A percentile compares a stretch with the other conserved stretches of the same genome.
Evolutionary conservation across 2,329 filamentous ascomycete genomes (phyloP).

Genomic region (Paecilomyces formosus): DNA sequence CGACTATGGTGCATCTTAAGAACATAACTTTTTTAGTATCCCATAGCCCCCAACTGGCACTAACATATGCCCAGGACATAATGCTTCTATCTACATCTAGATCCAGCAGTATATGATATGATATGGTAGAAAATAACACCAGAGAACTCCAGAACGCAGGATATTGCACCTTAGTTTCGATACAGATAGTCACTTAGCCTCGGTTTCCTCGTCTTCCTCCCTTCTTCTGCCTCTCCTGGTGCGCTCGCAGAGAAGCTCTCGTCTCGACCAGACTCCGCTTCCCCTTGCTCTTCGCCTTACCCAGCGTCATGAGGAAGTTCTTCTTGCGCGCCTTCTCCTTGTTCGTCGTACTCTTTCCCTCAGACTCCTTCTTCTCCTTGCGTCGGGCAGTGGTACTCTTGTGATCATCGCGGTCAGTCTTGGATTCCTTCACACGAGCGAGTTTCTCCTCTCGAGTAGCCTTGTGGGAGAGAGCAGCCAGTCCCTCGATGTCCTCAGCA

Average conservation of each 20-base stretch:
- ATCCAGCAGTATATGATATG: background rate
- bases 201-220: conserved; percentile 75
- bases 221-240: conserved; percentile 74
- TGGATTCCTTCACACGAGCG: conserved; percentile 73
- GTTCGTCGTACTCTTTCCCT: conserved; percentile 95
- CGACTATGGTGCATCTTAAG: background rate
- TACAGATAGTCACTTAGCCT: conserved; percentile 6
- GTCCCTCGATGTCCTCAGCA: conserved; percentile 83
- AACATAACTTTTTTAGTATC: background rate
- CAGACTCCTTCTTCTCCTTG: conserved; percentile 76
- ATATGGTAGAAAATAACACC: background rate
- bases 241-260: conserved; percentile 68
- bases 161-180: background rate
- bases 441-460: conserved; percentile 83
- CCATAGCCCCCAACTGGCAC: background rate
- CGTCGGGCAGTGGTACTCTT: conserved; percentile 77
- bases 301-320: conserved; percentile 97
- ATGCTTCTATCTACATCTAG: background rate
- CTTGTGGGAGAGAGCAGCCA: conserved; percentile 65
- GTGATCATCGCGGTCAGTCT: conserved; percentile 69
- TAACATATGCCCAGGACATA: background rate
- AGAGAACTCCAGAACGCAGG: background rate
- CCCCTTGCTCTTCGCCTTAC: conserved; percentile 91
- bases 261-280: conserved; percentile 90
- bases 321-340: conserved; percentile 95